phyloP scores from a whole-genome alignment of 352 stramenopile species.

The Phytopythium litorale region DNA sequence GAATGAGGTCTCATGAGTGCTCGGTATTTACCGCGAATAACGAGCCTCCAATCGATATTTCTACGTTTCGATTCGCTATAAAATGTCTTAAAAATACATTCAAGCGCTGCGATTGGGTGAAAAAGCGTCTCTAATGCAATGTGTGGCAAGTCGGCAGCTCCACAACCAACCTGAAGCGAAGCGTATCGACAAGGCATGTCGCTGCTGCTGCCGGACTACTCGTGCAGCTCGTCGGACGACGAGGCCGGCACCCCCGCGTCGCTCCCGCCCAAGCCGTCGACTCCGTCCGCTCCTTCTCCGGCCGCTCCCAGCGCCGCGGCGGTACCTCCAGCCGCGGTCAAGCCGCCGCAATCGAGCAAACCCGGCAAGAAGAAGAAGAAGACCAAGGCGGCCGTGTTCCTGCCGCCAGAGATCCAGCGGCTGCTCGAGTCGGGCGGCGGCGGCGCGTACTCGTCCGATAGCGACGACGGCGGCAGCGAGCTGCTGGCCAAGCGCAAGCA shows the following conservation, averaged over 20 bases:
- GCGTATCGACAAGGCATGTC: conserved; percentile 26
- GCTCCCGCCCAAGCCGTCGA: not conserved
- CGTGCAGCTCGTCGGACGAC: conserved; percentile 46
- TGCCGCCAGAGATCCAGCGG: conserved; percentile 54
- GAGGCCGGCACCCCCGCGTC: conserved; percentile 11
- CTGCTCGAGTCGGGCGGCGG: conserved; percentile 35
- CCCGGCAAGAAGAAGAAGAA: conserved; percentile 21
- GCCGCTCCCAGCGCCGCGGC: not conserved
- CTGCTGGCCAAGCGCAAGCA: conserved; percentile 50
- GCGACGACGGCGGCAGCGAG: conserved; percentile 36
- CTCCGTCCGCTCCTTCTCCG: not conserved
- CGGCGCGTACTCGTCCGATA: conserved; percentile 16
- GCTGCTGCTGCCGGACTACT: conserved; percentile 53
- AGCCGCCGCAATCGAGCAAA: conserved; percentile 1
- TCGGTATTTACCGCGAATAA: not conserved
- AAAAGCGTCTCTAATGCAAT: not conserved
- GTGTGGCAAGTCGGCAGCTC: not conserved
- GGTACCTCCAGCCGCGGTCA: not conserved
- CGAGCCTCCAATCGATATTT: not conserved
- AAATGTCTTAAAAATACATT: not conserved
- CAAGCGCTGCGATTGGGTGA: not conserved
- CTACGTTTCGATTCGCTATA: not conserved
- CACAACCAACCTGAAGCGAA: not conserved
- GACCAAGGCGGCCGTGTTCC: conserved; percentile 41
- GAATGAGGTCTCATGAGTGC: not conserved